Evolutionary conservation across 495 filamentous ascomycete genomes (phyloP).

Genomic region (Wilcoxina mikolae): DNA sequence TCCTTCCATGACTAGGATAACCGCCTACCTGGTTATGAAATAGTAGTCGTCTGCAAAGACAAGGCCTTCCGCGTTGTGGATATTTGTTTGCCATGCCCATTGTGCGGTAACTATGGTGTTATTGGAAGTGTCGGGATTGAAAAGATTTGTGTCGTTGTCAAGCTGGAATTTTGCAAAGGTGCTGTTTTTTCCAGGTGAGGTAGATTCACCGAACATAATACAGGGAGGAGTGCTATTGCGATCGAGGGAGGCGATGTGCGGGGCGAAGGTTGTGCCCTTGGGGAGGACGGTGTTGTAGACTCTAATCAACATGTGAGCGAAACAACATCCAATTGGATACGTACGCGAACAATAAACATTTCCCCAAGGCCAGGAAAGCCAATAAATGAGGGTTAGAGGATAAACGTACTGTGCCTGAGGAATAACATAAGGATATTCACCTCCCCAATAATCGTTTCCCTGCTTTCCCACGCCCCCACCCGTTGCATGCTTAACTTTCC

Average conservation of each 20-base stretch:
- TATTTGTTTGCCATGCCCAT: neutral
- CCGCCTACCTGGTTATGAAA: neutral
- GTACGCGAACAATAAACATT: too few relatives aligned
- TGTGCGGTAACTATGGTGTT: neutral
- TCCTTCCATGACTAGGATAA: too few relatives aligned
- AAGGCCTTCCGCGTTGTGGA: neutral
- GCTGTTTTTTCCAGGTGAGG: neutral
- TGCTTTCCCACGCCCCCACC: neutral
- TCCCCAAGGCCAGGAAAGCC: neutral
- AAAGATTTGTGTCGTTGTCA: neutral
- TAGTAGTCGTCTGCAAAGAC: neutral
- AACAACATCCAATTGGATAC: too few relatives aligned
- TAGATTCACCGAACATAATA: neutral
- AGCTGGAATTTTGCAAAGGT: constrained; percentile 1
- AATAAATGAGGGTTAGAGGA: neutral
- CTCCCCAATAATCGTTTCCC: neutral
- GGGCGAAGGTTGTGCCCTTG: neutral
- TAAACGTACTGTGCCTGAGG: constrained; percentile 4
- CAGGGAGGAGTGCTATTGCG: neutral
- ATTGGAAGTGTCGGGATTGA: neutral
- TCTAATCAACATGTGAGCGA: too few relatives aligned
- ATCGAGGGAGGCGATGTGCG: neutral
- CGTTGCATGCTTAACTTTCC: neutral
- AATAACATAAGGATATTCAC: neutral
- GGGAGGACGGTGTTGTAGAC: neutral